Conservation (phyloP, 139 green algal genomes). For the Chlamydomonas sphaeroides region DNA sequence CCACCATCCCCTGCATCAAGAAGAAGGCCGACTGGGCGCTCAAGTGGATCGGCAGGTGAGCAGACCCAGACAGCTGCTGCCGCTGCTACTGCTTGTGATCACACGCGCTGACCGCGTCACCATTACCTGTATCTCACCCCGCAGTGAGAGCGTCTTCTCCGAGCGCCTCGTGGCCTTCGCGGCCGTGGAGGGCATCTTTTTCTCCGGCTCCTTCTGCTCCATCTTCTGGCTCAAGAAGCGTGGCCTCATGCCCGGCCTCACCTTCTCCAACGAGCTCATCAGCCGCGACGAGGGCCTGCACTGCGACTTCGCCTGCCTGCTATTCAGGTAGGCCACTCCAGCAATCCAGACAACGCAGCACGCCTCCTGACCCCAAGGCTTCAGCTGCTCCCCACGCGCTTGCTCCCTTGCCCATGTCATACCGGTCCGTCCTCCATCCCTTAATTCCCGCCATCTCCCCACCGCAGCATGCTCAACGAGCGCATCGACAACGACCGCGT, state of each 20-base stretch:
- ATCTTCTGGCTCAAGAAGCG: slow-evolving; percentile 99
- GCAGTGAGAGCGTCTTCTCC: slow-evolving; percentile 41
- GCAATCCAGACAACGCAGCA: too few species aligned
- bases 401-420: too few species aligned
- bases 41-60: slow-evolving; percentile 85
- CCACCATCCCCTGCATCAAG: slow-evolving; percentile 88
- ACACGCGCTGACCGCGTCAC: too few species aligned
- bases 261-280: slow-evolving; percentile 99
- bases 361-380: too few species aligned
- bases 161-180: slow-evolving; percentile 90
- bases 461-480: slow-evolving; percentile 81
- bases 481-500: slow-evolving; percentile 76
- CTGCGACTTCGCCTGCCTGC: slow-evolving; percentile 97
- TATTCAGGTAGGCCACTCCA: slow-evolving; percentile 78
- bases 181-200: slow-evolving; percentile 99
- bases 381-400: too few species aligned
- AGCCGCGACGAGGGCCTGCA: slow-evolving; percentile 97
- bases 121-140: too few species aligned
- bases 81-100: too few species aligned
- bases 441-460: neutral
- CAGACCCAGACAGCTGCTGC: neutral
- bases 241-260: slow-evolving; percentile 98
- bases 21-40: slow-evolving; percentile 97
- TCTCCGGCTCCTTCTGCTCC: slow-evolving; percentile 88
- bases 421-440: too few species aligned